Evolutionary conservation across 2,329 filamentous ascomycete genomes (phyloP).

Genomic region (Albophoma yamanashiensis): DNA sequence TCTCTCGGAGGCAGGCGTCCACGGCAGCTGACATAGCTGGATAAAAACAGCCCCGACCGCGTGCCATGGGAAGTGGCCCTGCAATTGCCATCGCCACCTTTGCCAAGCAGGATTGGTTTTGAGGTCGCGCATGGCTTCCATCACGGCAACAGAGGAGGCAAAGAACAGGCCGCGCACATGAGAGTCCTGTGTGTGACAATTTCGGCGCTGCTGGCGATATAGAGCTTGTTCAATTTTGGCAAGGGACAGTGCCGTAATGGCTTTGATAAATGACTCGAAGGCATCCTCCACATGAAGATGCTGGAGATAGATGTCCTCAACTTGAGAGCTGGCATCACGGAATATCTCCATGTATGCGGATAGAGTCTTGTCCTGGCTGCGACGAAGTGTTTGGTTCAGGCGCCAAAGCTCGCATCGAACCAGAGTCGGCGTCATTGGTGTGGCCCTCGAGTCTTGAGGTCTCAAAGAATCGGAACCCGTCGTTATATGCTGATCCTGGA

Average conservation of each 20-base stretch:
- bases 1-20: constrained; percentile 12
- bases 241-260: constrained; percentile 14
- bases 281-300: constrained; percentile 1
- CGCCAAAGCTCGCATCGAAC: constrained; percentile 17
- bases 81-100: constrained; percentile 18
- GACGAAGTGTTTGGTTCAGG: constrained; percentile 8
- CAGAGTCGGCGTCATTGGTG: constrained; percentile 8
- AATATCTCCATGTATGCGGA: constrained; percentile 5
- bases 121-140: constrained; percentile 12
- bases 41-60: constrained; percentile 13
- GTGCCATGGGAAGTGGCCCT: constrained; percentile 15
- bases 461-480: background rate
- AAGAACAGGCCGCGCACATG: constrained; percentile 4
- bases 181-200: background rate
- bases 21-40: constrained; percentile 9
- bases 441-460: background rate
- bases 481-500: constrained; percentile 21
- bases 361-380: constrained; percentile 1
- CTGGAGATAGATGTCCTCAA: constrained; percentile 6
- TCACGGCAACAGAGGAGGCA: constrained; percentile 4
- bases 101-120: constrained; percentile 10
- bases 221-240: constrained; percentile 15
- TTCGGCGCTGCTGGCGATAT: constrained; percentile 3
- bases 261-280: constrained; percentile 9
- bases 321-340: constrained; percentile 3